Base-by-base conservation (phyloP, 2,329 filamentous ascomycete genomes). In the Dothidotthia symphoricarpi region DNA sequence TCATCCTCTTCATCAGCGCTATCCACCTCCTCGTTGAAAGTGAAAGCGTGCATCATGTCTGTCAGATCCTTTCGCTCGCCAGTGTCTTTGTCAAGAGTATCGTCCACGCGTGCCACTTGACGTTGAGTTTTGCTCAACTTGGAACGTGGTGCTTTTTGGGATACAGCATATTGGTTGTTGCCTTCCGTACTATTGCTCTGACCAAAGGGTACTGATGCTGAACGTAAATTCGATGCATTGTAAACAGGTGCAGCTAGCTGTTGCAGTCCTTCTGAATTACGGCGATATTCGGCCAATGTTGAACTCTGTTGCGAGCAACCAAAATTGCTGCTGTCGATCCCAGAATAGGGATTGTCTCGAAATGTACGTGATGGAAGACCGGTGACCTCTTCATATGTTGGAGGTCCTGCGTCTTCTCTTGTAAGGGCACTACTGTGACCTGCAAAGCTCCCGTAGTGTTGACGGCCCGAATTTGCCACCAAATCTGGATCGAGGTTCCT, bases 1-100 rank as follows among this genome's bases (percentile, higher is more conserved):
- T 47, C 39, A 3, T 17, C 22, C 15, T 47, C 39, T 39, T 62
- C 57, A 9, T 57, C 54, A 8, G 49, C 34, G 2, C 43, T 41
- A 17, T 62, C 58, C 2, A 47, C 36, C 6, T 39, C 48, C 15
- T 62, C 58, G 15, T 47, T 45, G 16, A 55, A 62, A 0, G 51
- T 55, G 28, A 62, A 62, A 11, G 58, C 58, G 32, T 62, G 58
- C 54, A 62, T 58, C 58, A 62, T 62, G 12, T 62, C 58, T 12
- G 58, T 62, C 12, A 62, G 26, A 13, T 62, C 58, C 31, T 59
- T 59, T 17, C 57, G 47, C 41, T 62, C 58, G 29, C 58, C 58
- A 3, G 58, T 62, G 22, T 62, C 54, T 33, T 60, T 59, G 16
- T 62, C 58, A 15, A 62, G 52, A 16, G 56, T 31, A 13, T 58